phyloP scores from a whole-genome alignment of 1,284 basidiomycete genomes.

The Gymnopus androsaceus region DNA sequence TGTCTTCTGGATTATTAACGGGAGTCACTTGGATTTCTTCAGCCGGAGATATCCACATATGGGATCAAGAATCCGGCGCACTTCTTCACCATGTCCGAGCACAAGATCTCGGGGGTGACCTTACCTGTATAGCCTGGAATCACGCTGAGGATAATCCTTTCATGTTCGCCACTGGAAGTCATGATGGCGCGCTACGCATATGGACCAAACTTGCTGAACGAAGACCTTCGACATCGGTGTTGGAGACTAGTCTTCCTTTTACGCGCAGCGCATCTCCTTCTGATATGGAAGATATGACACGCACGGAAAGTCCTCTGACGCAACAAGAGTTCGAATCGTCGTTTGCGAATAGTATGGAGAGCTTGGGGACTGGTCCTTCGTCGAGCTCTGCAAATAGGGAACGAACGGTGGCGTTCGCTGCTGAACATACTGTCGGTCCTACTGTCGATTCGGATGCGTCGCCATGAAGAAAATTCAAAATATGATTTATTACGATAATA shows the following conservation, averaged over 20 bases:
- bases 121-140: constrained; percentile 81
- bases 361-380: background rate
- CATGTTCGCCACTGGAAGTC: constrained; percentile 79
- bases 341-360: constrained; percentile 6
- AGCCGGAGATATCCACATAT: constrained; percentile 83
- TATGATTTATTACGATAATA: background rate
- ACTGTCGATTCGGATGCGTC: background rate
- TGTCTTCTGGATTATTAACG: too few species aligned
- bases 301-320: constrained; percentile 25
- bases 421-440: background rate
- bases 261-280: constrained; percentile 24
- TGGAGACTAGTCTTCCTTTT: constrained; percentile 2
- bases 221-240: background rate
- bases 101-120: constrained; percentile 60
- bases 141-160: constrained; percentile 63
- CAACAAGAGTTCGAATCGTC: constrained; percentile 23
- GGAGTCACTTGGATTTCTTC: background rate
- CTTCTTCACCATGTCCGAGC: constrained; percentile 66
- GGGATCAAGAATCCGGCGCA: constrained; percentile 75
- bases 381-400: constrained; percentile 6
- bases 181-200: constrained; percentile 71
- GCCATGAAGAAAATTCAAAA: background rate
- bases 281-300: constrained; percentile 20
- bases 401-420: constrained; percentile 15
- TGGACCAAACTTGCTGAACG: constrained; percentile 50